phyloP scores from a whole-genome alignment of 352 stramenopile genomes.

The Thalassiosira livingstoniorum region DNA sequence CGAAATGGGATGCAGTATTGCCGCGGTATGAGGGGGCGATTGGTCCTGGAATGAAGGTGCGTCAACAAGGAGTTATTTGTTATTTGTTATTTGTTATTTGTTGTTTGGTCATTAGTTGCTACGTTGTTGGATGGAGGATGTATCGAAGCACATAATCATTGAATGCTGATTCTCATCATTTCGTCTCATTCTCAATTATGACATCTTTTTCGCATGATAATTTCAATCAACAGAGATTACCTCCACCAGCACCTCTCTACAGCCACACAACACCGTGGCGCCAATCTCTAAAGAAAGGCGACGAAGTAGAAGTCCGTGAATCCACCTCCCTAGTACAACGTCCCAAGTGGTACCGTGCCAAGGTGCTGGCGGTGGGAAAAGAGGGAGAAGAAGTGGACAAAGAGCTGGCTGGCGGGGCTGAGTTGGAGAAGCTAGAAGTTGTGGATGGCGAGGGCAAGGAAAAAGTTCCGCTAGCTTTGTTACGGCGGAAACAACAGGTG shows the following conservation, averaged over 20 bases:
- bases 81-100: conserved; percentile 5
- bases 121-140: too few relatives aligned
- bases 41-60: conserved; percentile 26
- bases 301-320: conserved; percentile 77
- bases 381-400: conserved; percentile 36
- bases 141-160: too few relatives aligned
- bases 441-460: conserved; percentile 25
- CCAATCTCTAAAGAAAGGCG: conserved; percentile 62
- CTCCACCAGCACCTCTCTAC: conserved; percentile 69
- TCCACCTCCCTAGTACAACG: conserved; percentile 61
- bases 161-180: too few relatives aligned
- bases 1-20: conserved; percentile 72
- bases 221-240: conserved; percentile 36
- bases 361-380: conserved; percentile 64
- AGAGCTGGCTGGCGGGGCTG: conserved; percentile 63
- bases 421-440: conserved; percentile 61
- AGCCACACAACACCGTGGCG: conserved; percentile 69
- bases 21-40: conserved; percentile 45
- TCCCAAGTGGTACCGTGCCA: conserved; percentile 78
- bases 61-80: neutral
- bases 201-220: neutral
- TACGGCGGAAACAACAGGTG: conserved; percentile 50
- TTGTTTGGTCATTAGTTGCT: neutral
- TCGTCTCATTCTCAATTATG: too few relatives aligned
- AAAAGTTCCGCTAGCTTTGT: conserved; percentile 45